A percentile compares a stretch with the other conserved stretches of the same genome.
phyloP scores from a whole-genome alignment of 371 early-diverging fungal genomes.

The Smittium culicis region DNA sequence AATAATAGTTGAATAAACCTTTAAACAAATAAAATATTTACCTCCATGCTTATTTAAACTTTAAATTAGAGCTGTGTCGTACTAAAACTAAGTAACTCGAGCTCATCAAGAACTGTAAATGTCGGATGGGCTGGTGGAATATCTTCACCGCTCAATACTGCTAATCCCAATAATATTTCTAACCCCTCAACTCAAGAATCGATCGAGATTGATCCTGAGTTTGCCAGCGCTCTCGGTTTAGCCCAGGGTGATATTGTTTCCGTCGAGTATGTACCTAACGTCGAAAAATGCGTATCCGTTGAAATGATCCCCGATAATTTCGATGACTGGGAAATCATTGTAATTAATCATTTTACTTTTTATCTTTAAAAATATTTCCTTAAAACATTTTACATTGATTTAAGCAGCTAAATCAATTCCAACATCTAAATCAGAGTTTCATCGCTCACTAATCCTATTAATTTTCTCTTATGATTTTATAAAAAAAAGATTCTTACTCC shows the following conservation, averaged over 20 bases:
- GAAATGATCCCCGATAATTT: slow-evolving; percentile 21
- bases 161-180: slow-evolving; percentile 11
- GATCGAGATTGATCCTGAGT: slow-evolving; percentile 26
- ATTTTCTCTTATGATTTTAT: too few relatives aligned
- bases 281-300: slow-evolving; percentile 20
- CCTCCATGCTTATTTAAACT: background rate
- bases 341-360: background rate
- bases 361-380: background rate
- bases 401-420: background rate
- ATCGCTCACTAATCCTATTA: too few relatives aligned
- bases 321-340: slow-evolving; percentile 34
- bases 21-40: too few relatives aligned
- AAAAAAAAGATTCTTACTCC: background rate
- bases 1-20: too few relatives aligned
- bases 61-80: slow-evolving; percentile 5
- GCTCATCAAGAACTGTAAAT: slow-evolving; percentile 10
- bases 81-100: background rate
- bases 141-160: slow-evolving; percentile 8
- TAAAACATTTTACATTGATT: background rate
- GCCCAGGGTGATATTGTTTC: slow-evolving; percentile 14
- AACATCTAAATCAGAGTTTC: too few relatives aligned
- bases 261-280: slow-evolving; percentile 14
- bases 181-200: slow-evolving; percentile 6
- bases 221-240: slow-evolving; percentile 22
- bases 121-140: slow-evolving; percentile 31